Evolutionary conservation across 768 basidiomycete species (phyloP), one percentile per base, ranked within the genome.

Genomic region (Psilocybe sp.): DNA sequence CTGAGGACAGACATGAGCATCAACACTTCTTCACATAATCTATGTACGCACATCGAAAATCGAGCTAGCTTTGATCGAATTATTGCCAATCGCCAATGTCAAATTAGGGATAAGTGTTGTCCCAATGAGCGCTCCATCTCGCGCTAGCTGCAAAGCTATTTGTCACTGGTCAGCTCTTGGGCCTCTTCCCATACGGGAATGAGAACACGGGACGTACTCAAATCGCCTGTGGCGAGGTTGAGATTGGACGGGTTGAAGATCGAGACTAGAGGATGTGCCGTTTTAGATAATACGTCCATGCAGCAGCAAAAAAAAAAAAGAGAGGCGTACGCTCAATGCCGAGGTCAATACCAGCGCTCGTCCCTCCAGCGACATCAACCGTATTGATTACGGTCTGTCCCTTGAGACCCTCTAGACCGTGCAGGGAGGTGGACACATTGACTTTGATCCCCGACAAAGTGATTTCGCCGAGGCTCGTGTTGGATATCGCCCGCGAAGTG

Each of bases 391-490:
- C 69, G 8, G 78, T 81, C 57, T 75, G 64, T 9, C 76, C 78
- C 39, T 82, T 74, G 38, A 89, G 64, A 23, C 86, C 85, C 58
- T 75, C 74, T 11, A 89, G 64, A 31, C 87, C 87, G 16, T 71
- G 66, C 42, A 89, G 65, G 13, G 69, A 72, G 4, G 84, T 81
- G 6, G 83, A 72, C 2, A 88, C 86, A 54, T 87, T 80, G 61
- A 89, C 84, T 49, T 79, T 79, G 63, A 89, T 88, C 5, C 83
- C 76, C 60, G 85, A 77, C 7, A 89, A 73, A n/a, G 78, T 81
- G 49, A 89, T 79, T 56, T 78, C 71, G 35, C 87, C 87, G 46
- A 87, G 72, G 60, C 76, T 79, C 59, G 75, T 75, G 53, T 75
- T 82, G 16, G 85, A 80, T 8, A 85, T 64, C 3, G 87, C 79